phyloP scores from a whole-genome alignment of 108 stramenopile genomes.

The Tribonema minus region DNA sequence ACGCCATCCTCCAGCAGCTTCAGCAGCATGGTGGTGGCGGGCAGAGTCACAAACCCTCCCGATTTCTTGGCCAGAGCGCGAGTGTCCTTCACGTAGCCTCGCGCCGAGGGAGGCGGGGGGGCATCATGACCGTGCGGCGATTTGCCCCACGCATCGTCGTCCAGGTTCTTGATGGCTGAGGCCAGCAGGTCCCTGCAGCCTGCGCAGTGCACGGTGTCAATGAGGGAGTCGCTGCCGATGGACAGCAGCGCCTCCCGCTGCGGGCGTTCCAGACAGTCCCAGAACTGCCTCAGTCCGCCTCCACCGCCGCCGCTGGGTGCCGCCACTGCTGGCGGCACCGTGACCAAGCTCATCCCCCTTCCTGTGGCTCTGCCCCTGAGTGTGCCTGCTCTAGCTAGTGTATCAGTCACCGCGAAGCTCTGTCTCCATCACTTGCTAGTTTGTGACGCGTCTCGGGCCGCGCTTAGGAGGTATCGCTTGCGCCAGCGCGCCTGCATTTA shows the following conservation, averaged over 20 bases:
- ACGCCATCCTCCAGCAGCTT: background rate
- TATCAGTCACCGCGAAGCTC: too few relatives aligned
- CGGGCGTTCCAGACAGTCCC: slow-evolving; percentile 29
- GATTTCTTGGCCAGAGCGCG: too few relatives aligned
- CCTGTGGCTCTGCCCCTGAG: too few relatives aligned
- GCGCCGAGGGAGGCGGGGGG: too few relatives aligned
- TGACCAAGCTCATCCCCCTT: too few relatives aligned
- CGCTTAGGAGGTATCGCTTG: too few relatives aligned
- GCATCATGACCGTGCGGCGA: background rate
- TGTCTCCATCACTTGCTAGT: too few relatives aligned
- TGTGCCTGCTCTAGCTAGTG: slow-evolving; percentile 13
- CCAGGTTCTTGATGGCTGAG: slow-evolving; percentile 4
- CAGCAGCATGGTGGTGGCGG: background rate
- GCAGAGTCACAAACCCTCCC: background rate
- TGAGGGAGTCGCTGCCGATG: slow-evolving; percentile 3
- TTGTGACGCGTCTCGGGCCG: too few relatives aligned
- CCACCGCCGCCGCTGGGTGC: slow-evolving; percentile 5
- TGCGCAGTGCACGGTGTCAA: slow-evolving; percentile 22
- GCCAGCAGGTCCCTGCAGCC: slow-evolving; percentile 15
- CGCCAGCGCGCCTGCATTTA: too few relatives aligned
- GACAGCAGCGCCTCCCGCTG: slow-evolving; percentile 32
- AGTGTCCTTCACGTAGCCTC: too few relatives aligned
- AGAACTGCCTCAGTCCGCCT: slow-evolving; percentile 21
- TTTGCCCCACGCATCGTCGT: slow-evolving; percentile 21
- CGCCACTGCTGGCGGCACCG: too few relatives aligned